Evolutionary conservation across 2,329 filamentous ascomycete species (phyloP).

Genomic region (Tolypocladium amazonense): DNA sequence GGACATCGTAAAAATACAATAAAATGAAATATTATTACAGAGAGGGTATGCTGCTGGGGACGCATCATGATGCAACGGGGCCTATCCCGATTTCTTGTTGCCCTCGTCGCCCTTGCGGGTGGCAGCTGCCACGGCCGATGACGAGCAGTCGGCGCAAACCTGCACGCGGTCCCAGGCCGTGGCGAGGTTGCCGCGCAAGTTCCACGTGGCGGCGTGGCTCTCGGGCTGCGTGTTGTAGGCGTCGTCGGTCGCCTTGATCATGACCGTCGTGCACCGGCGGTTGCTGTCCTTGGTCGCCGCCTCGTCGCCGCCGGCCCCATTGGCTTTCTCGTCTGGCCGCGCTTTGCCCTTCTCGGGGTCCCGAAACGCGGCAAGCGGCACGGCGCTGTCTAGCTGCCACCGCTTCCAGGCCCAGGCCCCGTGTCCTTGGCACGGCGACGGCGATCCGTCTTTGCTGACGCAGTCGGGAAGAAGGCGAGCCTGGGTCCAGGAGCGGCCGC

Average conservation of each 20-base stretch:
- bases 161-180: slow-evolving; percentile 56
- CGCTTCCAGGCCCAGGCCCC: slow-evolving; percentile 54
- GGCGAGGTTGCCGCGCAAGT: slow-evolving; percentile 52
- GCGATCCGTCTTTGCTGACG: slow-evolving; percentile 12
- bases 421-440: slow-evolving; percentile 26
- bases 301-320: background rate
- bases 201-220: slow-evolving; percentile 48
- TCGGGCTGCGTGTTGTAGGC: slow-evolving; percentile 58
- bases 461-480: slow-evolving; percentile 46
- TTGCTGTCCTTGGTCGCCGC: slow-evolving; percentile 8
- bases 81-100: background rate
- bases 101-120: background rate
- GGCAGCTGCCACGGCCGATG: background rate
- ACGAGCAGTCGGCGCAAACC: slow-evolving; percentile 22
- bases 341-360: slow-evolving; percentile 2
- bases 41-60: background rate
- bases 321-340: slow-evolving; percentile 2
- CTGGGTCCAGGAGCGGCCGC: slow-evolving; percentile 53
- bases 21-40: background rate
- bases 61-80: background rate
- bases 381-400: slow-evolving; percentile 45
- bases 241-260: slow-evolving; percentile 58
- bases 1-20: background rate
- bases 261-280: slow-evolving; percentile 35
- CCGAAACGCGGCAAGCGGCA: slow-evolving; percentile 24